Evolutionary conservation across 208 protist species (phyloP), one percentile per base, ranked within the genome.

Genomic region (Leishmania amazonensis): DNA sequence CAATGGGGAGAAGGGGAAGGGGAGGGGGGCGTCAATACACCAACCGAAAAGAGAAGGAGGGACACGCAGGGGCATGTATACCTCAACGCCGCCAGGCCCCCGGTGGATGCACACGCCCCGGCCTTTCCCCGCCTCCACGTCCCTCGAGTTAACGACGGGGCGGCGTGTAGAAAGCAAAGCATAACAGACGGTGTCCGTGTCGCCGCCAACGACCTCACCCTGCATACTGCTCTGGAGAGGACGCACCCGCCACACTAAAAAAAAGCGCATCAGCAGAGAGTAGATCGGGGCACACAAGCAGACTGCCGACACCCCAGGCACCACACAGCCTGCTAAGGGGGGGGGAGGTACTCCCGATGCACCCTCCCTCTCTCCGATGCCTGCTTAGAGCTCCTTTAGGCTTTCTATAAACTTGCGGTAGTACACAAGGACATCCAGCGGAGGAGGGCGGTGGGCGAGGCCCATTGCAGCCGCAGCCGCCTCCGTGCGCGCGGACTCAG

Each of bases 351-450:
- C 13, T 17, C 53, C 19, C 17, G 53, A 58, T 8, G 45, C 45
- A 19, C 47, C 42, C 51, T 71, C 75, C 6, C 15, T 78, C 75
- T 17, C 38, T n/a, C 35, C 49, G 28, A 28, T 67, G 54, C 17
- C 78, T 64, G 57, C 53, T 81, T 75, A 85, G 38, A 95, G 79
- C 71, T 91, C 88, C 28, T 70, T 58, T n/a, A 97, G 88, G 70
- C 94, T 95, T 31, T 88, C 84, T 7, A 87, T 87, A 83, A 94
- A 94, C 2, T 75, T 79, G 45, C 84, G 67, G 84, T 97, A 97
- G 79, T 94, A 86, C 71, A 97, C 89, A 17, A 94, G 58, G 4
- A 89, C 86, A 68, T 96, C 94, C 45, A 97, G 84, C 57, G 94
- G 92, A 6, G 93, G 88, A 2, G 88, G 83, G 24, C 76, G 80